Percentiles rank a stretch among this genome's conserved stretches.
Evolutionary conservation across 1,139 yeast species (phyloP).

Genomic region (Geotrichum phurueaensis): DNA sequence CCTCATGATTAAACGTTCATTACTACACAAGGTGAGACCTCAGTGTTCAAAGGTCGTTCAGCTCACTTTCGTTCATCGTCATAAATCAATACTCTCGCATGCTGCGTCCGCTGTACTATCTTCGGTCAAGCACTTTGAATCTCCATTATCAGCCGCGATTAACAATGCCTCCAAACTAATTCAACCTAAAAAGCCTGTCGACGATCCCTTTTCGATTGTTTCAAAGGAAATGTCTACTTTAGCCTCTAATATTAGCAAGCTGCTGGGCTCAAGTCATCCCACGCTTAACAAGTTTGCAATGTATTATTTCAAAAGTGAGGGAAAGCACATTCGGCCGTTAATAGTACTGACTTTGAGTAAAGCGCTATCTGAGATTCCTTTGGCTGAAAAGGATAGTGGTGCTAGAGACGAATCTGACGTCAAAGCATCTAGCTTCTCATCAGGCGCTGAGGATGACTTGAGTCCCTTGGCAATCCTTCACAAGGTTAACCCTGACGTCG

Average conservation of each 20-base stretch:
- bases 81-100: constrained; percentile 1
- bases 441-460: constrained; percentile 40
- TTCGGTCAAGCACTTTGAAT: background rate
- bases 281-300: constrained; percentile 82
- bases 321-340: constrained; percentile 90
- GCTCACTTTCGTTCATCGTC: background rate
- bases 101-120: background rate
- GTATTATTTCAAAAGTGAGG: constrained; percentile 92
- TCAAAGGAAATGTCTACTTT: constrained; percentile 89
- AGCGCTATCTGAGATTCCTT: constrained; percentile 72
- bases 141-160: constrained; percentile 12
- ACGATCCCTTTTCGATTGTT: constrained; percentile 83
- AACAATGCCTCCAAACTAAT: constrained; percentile 15
- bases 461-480: constrained; percentile 79
- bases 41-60: background rate
- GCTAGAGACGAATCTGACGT: constrained; percentile 34
- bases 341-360: constrained; percentile 77
- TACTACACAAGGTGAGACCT: background rate
- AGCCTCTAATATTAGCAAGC: constrained; percentile 77
- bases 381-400: constrained; percentile 55
- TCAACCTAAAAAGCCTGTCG: constrained; percentile 8
- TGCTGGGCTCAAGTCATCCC: constrained; percentile 92
- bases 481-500: constrained; percentile 78
- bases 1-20: background rate
- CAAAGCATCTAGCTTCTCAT: constrained; percentile 24